A percentile compares a stretch with the other conserved stretches of the same genome.
Conservation (phyloP, 495 filamentous ascomycete genomes). For the Trichoderma gamsii region DNA sequence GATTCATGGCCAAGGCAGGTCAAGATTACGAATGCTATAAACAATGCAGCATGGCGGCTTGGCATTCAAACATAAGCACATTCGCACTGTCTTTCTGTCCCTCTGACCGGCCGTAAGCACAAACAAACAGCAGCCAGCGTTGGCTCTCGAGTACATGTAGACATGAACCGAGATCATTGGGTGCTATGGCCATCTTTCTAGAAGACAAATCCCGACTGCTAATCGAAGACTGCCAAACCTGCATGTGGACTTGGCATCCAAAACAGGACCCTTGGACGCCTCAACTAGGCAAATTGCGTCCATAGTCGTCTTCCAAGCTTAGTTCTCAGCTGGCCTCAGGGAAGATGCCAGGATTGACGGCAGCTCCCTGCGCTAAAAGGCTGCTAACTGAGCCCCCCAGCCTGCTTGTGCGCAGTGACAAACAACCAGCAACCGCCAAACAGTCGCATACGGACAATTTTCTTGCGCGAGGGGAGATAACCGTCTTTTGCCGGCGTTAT, state of each 20-base stretch:
- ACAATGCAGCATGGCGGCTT: not conserved
- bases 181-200: not conserved
- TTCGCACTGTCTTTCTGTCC: too few relatives aligned
- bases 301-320: not conserved
- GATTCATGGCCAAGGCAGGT: too few relatives aligned
- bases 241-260: not conserved
- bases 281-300: constrained; percentile 3
- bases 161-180: too few relatives aligned
- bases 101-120: too few relatives aligned
- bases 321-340: not conserved
- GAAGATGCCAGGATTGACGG: not conserved
- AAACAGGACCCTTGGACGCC: not conserved
- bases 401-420: not conserved
- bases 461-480: too few relatives aligned
- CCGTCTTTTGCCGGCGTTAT: too few relatives aligned
- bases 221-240: not conserved
- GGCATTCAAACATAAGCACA: too few relatives aligned
- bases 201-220: not conserved
- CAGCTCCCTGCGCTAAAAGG: constrained; percentile 5
- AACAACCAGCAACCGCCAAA: not conserved
- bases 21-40: not conserved
- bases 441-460: too few relatives aligned
- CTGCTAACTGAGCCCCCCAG: not conserved
- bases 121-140: too few relatives aligned
- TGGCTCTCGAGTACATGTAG: too few relatives aligned